Evolutionary conservation across 805 yeast genomes (phyloP), one percentile per base, ranked within the genome.

Genomic region (Diddensiella santjacobensis): DNA sequence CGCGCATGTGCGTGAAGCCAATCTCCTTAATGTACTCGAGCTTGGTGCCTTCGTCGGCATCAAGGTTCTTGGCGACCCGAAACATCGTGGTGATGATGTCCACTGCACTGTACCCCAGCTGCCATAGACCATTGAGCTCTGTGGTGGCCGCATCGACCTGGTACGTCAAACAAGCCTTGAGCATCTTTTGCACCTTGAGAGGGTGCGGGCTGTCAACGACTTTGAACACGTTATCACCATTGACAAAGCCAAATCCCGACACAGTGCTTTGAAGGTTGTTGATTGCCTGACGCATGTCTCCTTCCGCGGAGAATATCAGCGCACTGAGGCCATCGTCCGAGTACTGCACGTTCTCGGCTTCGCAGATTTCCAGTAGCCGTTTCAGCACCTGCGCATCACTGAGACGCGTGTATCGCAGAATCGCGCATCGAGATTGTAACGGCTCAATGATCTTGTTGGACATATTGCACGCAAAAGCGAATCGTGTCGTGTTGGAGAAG

Each of bases 161-260:
- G 15, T 71, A 65, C 18, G 60, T 60, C 11, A 56, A 57, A 48
- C 72, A 66, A 1, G 76, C 72, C 30, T 71, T 66, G 44, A 85
- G 64, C 81, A 85, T 82, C 57, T 80, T 80, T 57, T 80, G 80
- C 33, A 93, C 83, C 3, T 87, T 81, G 43, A 89, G 66, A 0
- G 99, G 99, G 68, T 93, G 98, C 2, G 99, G 99, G 46, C 89
- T 84, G 64, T 93, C 99, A 2, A 93, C 98, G 50, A 93, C 87
- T 63, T 85, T 87, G 74, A 89, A 93, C 15, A 93, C 99, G 59
- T 90, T 91, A 36, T 86, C 88, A 41, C 88, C 88, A 60, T 81
- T 86, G n/a, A 93, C 96, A 47, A 86, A 75, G 2, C 85, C 90
- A 68, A 90, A 90, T 1, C 99, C 99, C 0, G 96, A 88, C 26